Evolutionary conservation across 768 basidiomycete species (phyloP).

Genomic region (Amanita pallidorosea): DNA sequence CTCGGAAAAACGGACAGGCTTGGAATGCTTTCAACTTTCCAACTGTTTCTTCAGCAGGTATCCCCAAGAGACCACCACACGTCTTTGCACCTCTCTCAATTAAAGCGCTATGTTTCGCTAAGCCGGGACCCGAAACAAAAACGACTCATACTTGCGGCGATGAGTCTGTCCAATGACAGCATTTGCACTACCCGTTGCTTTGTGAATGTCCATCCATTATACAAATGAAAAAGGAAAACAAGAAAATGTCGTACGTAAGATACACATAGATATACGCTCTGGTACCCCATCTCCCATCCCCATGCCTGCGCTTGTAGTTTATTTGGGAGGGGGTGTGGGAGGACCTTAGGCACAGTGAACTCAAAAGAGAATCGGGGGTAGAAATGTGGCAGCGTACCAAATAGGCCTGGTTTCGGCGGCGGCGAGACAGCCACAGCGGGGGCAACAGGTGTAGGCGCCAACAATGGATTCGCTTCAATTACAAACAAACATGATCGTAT

Average conservation of each 20-base stretch:
- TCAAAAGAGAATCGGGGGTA: background rate
- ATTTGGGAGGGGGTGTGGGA: slow-evolving; percentile 35
- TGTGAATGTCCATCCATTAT: no score
- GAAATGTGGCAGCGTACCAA: slow-evolving; percentile 30
- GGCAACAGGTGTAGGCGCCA: slow-evolving; percentile 36
- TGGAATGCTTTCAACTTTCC: no score
- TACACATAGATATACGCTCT: background rate
- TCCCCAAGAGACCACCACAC: no score
- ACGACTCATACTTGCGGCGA: no score
- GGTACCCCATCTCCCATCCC: background rate
- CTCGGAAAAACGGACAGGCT: no score
- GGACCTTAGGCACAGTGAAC: slow-evolving; percentile 20
- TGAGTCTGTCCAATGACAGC: no score
- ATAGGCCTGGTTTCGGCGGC: slow-evolving; percentile 49
- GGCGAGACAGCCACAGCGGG: slow-evolving; percentile 30
- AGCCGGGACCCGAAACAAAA: no score
- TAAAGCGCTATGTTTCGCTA: no score
- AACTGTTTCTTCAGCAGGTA: no score
- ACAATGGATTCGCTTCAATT: slow-evolving; percentile 48
- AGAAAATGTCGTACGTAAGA: background rate
- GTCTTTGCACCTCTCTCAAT: no score
- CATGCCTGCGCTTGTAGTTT: background rate
- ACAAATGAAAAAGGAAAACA: background rate
- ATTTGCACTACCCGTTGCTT: no score
- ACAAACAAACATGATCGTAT: background rate